Base-by-base conservation (phyloP, 345 rosid species). In the Populus alba region DNA sequence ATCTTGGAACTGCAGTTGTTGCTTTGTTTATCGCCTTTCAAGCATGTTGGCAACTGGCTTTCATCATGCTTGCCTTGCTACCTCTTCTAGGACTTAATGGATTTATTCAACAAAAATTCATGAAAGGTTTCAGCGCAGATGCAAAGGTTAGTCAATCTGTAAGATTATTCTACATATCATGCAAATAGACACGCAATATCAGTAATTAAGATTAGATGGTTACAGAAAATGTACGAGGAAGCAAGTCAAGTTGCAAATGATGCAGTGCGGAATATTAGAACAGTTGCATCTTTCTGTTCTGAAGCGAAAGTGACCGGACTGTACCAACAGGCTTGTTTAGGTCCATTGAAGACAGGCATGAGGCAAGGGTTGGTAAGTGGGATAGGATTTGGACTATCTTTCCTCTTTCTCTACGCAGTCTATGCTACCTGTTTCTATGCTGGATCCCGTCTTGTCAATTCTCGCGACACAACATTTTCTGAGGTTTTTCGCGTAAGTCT, bases 291-390 rank as follows among this genome's bases (percentile, higher is more conserved):
- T 17, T 78, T 78, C 63, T 71, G 80, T 71, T 75, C 80, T 1
- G 80, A 78, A 61, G 80, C 71, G 35, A 78, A 71, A 49, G 80
- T 78, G 71, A 45, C 71, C 75, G 47, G 63, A 71, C 73, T 78
- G 10, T 78, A 78, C 62, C n/a, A 45, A 16, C 63, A n/a, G 70
- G 63, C 71, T 43, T 78, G 75, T 65, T 17, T 47, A 71, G 80
- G 80, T 57, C 80, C 80, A 47, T 1, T 47, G 49, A 63, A 71
- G 75, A 45, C 41, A 41, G 80, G 80, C 7, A 69, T 71, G 12
- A 61, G 80, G 51, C 63, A 27, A 29, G 80, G 80, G 18, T 45
- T 70, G 37, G 35, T 78, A 29, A 43, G 75, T n/a, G 80, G 80
- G 11, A 43, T 70, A 3, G 80, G 80, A 43, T 78, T 71, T 71